Evolutionary conservation across 306 rosid species (phyloP).

Genomic region (Herpetospermum pedunculosum): DNA sequence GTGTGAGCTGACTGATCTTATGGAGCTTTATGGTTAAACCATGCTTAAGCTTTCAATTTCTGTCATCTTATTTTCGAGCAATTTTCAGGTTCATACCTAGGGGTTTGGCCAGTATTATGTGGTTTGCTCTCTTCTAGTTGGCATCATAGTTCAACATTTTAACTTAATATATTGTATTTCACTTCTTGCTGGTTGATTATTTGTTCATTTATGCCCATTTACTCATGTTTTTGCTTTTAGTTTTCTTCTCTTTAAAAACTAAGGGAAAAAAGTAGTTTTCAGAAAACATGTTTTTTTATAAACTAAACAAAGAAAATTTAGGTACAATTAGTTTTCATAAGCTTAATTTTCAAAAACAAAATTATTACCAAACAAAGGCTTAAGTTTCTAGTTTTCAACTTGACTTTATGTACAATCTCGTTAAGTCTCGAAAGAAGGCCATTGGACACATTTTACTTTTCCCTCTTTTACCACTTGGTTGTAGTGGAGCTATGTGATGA

Average conservation of each 20-base stretch:
- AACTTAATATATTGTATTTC: not conserved
- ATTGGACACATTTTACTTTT: not conserved
- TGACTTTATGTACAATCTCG: not conserved
- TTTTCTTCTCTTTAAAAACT: not conserved
- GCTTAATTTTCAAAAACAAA: not conserved
- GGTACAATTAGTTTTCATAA: not conserved
- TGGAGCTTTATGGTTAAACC: not conserved
- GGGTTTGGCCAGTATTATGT: not conserved
- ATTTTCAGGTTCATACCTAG: not conserved
- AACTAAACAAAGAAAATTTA: not conserved
- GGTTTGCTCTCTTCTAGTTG: not conserved
- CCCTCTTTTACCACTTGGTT: not conserved
- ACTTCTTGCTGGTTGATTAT: not conserved
- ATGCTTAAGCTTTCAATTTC: not conserved
- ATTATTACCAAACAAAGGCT: not conserved
- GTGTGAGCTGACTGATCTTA: not conserved
- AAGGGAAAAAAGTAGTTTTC: not conserved
- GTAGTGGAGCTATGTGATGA: not conserved
- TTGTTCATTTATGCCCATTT: not conserved
- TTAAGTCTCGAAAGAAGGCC: not conserved
- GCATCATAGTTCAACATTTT: not conserved
- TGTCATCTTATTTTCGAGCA: not conserved
- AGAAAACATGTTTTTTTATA: not conserved
- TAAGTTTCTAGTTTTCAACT: not conserved
- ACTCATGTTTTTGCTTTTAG: not conserved